Base-by-base conservation (phyloP, 495 filamentous ascomycete genomes). In the Hypoxylon crocopeplum region DNA sequence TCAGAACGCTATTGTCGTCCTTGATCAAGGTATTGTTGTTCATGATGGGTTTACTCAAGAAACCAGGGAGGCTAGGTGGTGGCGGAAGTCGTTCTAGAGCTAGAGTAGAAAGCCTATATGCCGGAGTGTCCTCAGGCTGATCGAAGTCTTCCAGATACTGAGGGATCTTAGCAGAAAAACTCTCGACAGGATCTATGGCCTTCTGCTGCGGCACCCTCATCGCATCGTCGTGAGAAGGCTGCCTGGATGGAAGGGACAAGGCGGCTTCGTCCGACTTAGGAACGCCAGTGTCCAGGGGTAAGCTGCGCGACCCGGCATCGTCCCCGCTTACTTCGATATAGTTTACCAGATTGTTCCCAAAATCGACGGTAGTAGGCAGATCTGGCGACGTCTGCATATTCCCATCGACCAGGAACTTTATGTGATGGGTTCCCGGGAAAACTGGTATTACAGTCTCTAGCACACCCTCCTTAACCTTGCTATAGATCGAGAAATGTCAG, bases 1-100 rank as follows among this genome's bases (percentile, higher is more conserved):
- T 92, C 32, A 98, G 74, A 36, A 98, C 95, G 75, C 92, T 96
- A 72, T 91, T 95, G 69, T 98, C 94, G 74, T 98, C 94, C 76
- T 97, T 98, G 79, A 96, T 92, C 1, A 91, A 84, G 5, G 87
- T 93, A 5, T 84, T 87, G 36, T 89, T 88, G 70, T 98, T 98
- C 52, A 98, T 75, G 48, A 98, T 96, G 13, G 93, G 93, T 72
- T 97, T 97, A 39, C 88, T 89, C 30, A 98, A 77, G 79, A 98
- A 97, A 52, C 94, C 83, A 21, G 94, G 94, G 13, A 98, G 79
- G 57, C 84, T 87, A 15, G 94, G 94, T 8, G 94, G 95, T 11
- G 86, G 83, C 1, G 91, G 85, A 12, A 93, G 84, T 70, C 88
- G 87, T 48, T 85, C 86, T 42, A 89, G 84, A 21, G 86, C 87